Conservation (phyloP, 768 basidiomycete genomes). For the Lactarius sanguifluus region DNA sequence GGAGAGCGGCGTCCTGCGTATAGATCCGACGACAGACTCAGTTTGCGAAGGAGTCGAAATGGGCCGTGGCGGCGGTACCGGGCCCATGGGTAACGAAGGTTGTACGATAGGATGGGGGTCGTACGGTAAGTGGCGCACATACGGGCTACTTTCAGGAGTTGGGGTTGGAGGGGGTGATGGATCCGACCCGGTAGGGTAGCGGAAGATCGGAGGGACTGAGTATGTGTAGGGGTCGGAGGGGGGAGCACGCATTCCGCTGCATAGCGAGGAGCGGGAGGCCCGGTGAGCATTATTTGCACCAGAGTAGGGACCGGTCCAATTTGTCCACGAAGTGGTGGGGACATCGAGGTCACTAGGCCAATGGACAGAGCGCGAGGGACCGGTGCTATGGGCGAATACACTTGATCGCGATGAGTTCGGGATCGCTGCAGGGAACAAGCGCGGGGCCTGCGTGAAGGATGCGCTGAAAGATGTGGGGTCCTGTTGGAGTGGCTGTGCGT, state of each 20-base stretch:
- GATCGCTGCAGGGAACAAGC: conserved; percentile 18
- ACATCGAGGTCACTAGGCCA: conserved; percentile 21
- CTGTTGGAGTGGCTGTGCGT: conserved; percentile 6
- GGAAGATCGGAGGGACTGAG: not conserved
- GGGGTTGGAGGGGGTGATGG: not conserved
- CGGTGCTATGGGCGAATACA: conserved; percentile 19
- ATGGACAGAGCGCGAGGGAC: conserved; percentile 22
- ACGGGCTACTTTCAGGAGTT: not conserved
- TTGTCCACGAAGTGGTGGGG: not conserved
- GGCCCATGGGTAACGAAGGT: not conserved
- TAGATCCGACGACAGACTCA: conserved; percentile 19
- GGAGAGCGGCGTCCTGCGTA: conserved; percentile 12
- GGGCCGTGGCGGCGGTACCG: not conserved
- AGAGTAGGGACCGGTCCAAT: conserved; percentile 2
- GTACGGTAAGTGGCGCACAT: not conserved
- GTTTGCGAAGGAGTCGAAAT: conserved; percentile 1
- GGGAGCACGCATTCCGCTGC: not conserved
- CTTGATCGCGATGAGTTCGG: conserved; percentile 21
- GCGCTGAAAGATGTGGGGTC: conserved; percentile 18
- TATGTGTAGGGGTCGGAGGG: too few species aligned
- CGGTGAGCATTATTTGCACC: not conserved
- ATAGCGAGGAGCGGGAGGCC: conserved; percentile 10
- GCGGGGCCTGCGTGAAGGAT: conserved; percentile 21
- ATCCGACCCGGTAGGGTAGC: not conserved
- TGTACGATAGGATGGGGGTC: not conserved